Evolutionary conservation across 495 filamentous ascomycete species (phyloP).

Genomic region (Neurospora sp.): DNA sequence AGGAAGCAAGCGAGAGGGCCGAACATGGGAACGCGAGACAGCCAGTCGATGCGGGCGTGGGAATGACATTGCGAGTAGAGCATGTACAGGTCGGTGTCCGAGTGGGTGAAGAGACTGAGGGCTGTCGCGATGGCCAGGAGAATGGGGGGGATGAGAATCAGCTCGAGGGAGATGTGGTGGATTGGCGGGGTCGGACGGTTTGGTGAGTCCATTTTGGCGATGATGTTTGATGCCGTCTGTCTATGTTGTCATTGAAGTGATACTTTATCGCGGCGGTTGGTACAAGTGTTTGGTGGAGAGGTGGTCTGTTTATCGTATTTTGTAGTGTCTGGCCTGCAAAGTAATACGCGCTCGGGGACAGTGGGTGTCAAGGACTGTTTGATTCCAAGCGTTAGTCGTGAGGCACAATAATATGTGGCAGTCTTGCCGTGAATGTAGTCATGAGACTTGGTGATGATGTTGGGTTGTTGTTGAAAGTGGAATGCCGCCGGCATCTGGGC

Average conservation of each 20-base stretch:
- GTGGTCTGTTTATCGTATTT: too few relatives aligned
- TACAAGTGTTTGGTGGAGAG: background rate
- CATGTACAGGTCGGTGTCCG: slow-evolving; percentile 29
- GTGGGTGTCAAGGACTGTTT: background rate
- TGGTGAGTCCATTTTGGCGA: slow-evolving; percentile 10
- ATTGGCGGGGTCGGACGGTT: slow-evolving; percentile 14
- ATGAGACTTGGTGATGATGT: background rate
- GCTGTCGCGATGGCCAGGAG: slow-evolving; percentile 22
- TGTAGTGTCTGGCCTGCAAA: background rate
- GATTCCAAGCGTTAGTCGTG: background rate
- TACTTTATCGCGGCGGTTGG: too few relatives aligned
- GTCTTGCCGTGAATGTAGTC: background rate
- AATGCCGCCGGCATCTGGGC: background rate
- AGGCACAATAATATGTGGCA: background rate
- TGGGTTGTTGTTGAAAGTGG: background rate
- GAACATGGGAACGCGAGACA: slow-evolving; percentile 25
- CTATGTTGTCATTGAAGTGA: background rate
- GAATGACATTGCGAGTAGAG: slow-evolving; percentile 35
- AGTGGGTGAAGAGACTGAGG: slow-evolving; percentile 17
- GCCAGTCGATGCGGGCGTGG: slow-evolving; percentile 23
- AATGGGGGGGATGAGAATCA: slow-evolving; percentile 23
- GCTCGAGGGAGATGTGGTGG: slow-evolving; percentile 16
- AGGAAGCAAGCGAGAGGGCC: slow-evolving; percentile 30
- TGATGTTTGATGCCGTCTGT: background rate
- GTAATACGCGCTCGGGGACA: background rate